A percentile compares a stretch with the other conserved stretches of the same genome.
Evolutionary conservation across 208 protist genomes (phyloP).

Genomic region (Trypanosoma rangeli): DNA sequence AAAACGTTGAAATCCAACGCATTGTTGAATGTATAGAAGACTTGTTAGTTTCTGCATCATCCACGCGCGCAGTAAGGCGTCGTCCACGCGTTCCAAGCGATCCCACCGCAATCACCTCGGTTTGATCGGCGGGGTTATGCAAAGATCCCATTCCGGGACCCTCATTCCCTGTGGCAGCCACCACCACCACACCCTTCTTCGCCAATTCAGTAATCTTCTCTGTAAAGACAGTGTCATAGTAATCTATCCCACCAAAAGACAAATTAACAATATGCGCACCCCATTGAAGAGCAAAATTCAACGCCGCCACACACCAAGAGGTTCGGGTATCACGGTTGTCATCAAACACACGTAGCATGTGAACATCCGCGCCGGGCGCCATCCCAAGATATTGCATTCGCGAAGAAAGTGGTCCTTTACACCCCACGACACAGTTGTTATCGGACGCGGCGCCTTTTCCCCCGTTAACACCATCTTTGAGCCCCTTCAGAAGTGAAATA

Average conservation of each 20-base stretch:
- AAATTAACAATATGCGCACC: constrained; percentile 94
- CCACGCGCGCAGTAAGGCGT: neutral
- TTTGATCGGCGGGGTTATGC: constrained; percentile 95
- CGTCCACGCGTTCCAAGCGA: constrained; percentile 25
- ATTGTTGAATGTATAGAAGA: neutral
- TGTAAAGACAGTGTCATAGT: constrained; percentile 90
- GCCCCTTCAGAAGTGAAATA: constrained; percentile 11
- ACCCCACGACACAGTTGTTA: neutral
- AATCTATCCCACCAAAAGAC: constrained; percentile 96
- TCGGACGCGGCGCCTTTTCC: neutral
- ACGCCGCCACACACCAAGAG: constrained; percentile 95
- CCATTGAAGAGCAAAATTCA: constrained; percentile 43
- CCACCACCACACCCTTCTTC: constrained; percentile 89
- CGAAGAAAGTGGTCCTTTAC: neutral
- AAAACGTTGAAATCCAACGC: constrained; percentile 82
- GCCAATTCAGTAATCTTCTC: constrained; percentile 89
- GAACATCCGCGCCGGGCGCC: constrained; percentile 90
- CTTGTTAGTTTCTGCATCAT: neutral
- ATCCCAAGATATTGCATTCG: constrained; percentile 72
- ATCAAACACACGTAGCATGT: constrained; percentile 96
- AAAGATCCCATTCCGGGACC: constrained; percentile 95
- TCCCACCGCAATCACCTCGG: constrained; percentile 95
- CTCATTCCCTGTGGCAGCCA: constrained; percentile 97
- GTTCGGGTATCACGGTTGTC: constrained; percentile 72
- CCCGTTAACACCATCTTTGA: neutral